phyloP scores from a whole-genome alignment of 441 rosid species.

The Euphorbia corollata region DNA sequence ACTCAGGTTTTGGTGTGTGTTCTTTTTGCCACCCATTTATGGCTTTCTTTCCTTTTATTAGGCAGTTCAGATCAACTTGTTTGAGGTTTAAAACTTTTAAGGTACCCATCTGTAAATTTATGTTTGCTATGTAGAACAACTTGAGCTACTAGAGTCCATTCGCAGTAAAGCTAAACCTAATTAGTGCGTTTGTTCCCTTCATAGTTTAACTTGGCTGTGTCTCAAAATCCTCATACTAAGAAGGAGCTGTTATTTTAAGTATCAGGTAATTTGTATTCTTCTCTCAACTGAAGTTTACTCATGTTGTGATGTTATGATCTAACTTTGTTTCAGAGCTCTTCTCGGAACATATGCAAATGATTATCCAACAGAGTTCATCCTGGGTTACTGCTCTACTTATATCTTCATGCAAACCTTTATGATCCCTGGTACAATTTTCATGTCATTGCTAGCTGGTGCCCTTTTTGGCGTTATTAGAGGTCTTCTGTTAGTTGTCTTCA shows the following conservation, averaged over 20 bases:
- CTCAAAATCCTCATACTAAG: neutral
- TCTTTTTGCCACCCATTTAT: neutral
- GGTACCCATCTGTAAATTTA: neutral
- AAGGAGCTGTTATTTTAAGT: neutral
- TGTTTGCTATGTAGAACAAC: neutral
- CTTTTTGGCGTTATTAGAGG: constrained; percentile 89
- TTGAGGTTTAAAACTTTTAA: neutral
- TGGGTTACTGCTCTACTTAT: constrained; percentile 90
- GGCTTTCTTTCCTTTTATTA: no score
- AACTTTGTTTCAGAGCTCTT: constrained; percentile 52
- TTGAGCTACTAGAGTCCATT: neutral
- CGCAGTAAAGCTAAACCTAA: no score
- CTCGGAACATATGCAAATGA: constrained; percentile 73
- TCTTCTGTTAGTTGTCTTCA: constrained; percentile 75
- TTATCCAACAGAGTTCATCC: constrained; percentile 68
- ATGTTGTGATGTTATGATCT: constrained; percentile 9
- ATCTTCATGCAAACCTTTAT: constrained; percentile 98
- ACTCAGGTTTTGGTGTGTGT: neutral
- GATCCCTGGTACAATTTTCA: constrained; percentile 99
- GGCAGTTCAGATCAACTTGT: neutral
- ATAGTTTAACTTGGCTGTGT: neutral
- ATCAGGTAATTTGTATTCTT: constrained; percentile 4
- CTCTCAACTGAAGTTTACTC: neutral
- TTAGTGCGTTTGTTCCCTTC: neutral
- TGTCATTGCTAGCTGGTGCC: constrained; percentile 96